phyloP scores from a whole-genome alignment of 2,329 filamentous ascomycete genomes.

The Penicillium sp. region DNA sequence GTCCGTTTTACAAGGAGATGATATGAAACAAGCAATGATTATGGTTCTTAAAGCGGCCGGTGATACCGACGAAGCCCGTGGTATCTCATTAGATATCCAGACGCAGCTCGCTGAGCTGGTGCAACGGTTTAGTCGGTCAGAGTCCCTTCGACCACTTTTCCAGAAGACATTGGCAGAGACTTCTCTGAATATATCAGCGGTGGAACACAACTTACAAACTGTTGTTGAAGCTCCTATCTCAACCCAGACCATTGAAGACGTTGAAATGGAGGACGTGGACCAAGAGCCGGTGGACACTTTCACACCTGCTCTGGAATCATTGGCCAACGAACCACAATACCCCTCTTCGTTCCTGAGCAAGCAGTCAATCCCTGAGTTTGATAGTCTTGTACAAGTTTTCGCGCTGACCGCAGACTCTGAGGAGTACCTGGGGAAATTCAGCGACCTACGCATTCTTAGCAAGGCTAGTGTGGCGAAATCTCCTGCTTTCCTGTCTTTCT shows the following conservation, averaged over 20 bases:
- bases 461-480: slow-evolving; percentile 56
- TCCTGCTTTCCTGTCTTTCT: slow-evolving; percentile 74
- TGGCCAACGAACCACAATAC: slow-evolving; percentile 33
- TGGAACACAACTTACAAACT: slow-evolving; percentile 76
- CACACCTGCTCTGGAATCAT: slow-evolving; percentile 36
- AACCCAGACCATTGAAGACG: slow-evolving; percentile 55
- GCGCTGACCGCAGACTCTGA: slow-evolving; percentile 37
- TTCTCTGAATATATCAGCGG: slow-evolving; percentile 71
- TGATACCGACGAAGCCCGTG: slow-evolving; percentile 52
- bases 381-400: slow-evolving; percentile 44
- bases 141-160: slow-evolving; percentile 66
- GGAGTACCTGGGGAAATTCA: slow-evolving; percentile 38
- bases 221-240: slow-evolving; percentile 65
- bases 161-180: slow-evolving; percentile 68
- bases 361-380: slow-evolving; percentile 39
- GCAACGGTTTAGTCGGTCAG: slow-evolving; percentile 67
- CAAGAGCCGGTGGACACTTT: slow-evolving; percentile 35
- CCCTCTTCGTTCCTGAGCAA: slow-evolving; percentile 44
- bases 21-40: slow-evolving; percentile 36
- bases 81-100: slow-evolving; percentile 54
- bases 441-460: slow-evolving; percentile 42
- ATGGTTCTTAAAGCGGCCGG: slow-evolving; percentile 40
- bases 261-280: slow-evolving; percentile 53
- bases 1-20: slow-evolving; percentile 35
- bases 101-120: slow-evolving; percentile 68